A percentile compares a stretch with the other conserved stretches of the same genome.
These are phyloP conservation scores for Penicillium expansum DNA, from an alignment of 2,329 filamentous ascomycete species.

Conservation along the genomic window DNA sequence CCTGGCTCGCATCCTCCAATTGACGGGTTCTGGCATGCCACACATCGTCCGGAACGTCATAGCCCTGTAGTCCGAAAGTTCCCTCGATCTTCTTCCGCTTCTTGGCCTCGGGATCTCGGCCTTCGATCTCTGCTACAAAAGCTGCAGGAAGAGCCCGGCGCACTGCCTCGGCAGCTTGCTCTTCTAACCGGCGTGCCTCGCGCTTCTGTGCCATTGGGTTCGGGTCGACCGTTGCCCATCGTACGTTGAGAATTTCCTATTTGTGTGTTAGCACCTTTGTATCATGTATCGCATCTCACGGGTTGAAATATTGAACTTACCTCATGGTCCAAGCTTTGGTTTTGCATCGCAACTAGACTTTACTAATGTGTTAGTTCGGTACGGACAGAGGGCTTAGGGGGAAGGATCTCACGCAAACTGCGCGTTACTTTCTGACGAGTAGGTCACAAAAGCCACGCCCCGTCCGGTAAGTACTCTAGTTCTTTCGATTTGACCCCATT, in stretches of 20 bases:
- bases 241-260: slow-evolving; percentile 84
- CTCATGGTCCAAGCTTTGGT: slow-evolving; percentile 82
- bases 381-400: not conserved
- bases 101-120: slow-evolving; percentile 77
- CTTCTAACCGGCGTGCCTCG: slow-evolving; percentile 83
- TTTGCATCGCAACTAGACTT: slow-evolving; percentile 83
- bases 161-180: slow-evolving; percentile 94
- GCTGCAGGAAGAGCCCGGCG: slow-evolving; percentile 81
- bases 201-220: slow-evolving; percentile 93
- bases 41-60: slow-evolving; percentile 89
- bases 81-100: slow-evolving; percentile 90
- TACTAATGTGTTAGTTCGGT: not conserved
- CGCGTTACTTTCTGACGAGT: slow-evolving; percentile 73
- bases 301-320: not conserved
- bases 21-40: slow-evolving; percentile 82
- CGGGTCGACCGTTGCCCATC: slow-evolving; percentile 95
- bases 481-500: slow-evolving; percentile 87
- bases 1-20: slow-evolving; percentile 60
- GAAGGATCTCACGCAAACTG: slow-evolving; percentile 66
- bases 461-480: slow-evolving; percentile 81
- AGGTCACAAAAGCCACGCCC: slow-evolving; percentile 94
- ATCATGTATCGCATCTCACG: not conserved
- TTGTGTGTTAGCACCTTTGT: not conserved
- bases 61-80: slow-evolving; percentile 82
- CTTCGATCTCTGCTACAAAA: slow-evolving; percentile 91